Conservation (phyloP, 2,329 filamentous ascomycete genomes). For the Pleurostoma richardsiae region DNA sequence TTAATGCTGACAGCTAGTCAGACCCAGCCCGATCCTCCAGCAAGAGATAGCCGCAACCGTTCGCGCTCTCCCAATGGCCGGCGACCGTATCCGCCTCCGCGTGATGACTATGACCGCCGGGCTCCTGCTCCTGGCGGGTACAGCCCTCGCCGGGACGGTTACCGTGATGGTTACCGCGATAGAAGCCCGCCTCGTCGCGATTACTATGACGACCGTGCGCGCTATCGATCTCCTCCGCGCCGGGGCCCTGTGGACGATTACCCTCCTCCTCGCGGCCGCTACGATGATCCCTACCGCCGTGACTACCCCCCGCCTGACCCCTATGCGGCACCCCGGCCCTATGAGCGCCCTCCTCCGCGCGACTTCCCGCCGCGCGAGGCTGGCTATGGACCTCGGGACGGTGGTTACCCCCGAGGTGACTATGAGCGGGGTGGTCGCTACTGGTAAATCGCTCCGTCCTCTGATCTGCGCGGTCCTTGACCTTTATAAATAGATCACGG, state of each 20-base stretch:
- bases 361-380: slow-evolving; percentile 46
- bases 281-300: slow-evolving; percentile 73
- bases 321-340: slow-evolving; percentile 54
- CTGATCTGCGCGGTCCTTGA: slow-evolving; percentile 12
- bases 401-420: slow-evolving; percentile 40
- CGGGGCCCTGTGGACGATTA: slow-evolving; percentile 76
- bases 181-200: slow-evolving; percentile 82
- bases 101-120: slow-evolving; percentile 80
- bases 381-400: slow-evolving; percentile 38
- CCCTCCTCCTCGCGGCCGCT: slow-evolving; percentile 58
- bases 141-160: slow-evolving; percentile 66
- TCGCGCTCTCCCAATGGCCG: slow-evolving; percentile 70
- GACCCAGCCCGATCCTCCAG: slow-evolving; percentile 74
- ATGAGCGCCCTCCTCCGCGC: slow-evolving; percentile 47
- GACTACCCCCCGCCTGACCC: slow-evolving; percentile 61
- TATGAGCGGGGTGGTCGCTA: slow-evolving; percentile 37
- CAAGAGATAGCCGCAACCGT: slow-evolving; percentile 65
- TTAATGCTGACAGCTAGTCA: slow-evolving; percentile 26
- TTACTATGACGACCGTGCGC: slow-evolving; percentile 71
- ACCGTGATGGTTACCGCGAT: slow-evolving; percentile 76
- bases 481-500: slow-evolving; percentile 9
- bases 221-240: slow-evolving; percentile 76
- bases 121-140: slow-evolving; percentile 73
- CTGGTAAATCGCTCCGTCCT: slow-evolving; percentile 31
- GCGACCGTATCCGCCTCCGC: slow-evolving; percentile 62